Percentiles rank a stretch among this genome's conserved stretches.
phyloP scores from a whole-genome alignment of 768 basidiomycete species.

The Auriscalpium vulgare region DNA sequence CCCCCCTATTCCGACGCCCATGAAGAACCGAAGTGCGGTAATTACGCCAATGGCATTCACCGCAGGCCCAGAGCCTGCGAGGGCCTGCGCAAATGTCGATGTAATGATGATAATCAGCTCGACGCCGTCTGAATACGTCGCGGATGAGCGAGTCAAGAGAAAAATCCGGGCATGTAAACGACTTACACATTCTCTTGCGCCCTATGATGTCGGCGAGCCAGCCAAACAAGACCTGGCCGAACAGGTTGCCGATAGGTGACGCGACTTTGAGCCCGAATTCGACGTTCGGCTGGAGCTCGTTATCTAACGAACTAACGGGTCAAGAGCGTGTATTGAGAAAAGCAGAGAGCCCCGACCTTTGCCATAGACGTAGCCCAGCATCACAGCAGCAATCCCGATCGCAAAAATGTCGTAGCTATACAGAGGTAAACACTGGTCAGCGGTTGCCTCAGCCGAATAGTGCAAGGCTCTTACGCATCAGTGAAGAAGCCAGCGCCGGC shows the following conservation, averaged over 20 bases:
- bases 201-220: conserved; percentile 38
- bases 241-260: conserved; percentile 31
- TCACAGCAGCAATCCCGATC: conserved; percentile 76
- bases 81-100: conserved; percentile 70
- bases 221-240: conserved; percentile 37
- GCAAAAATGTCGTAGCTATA: conserved; percentile 78
- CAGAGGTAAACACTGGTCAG: background rate
- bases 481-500: conserved; percentile 90
- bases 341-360: background rate
- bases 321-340: background rate
- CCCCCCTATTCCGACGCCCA: conserved; percentile 81
- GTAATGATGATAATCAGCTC: conserved; percentile 79
- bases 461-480: conserved; percentile 45
- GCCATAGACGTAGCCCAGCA: conserved; percentile 81
- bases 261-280: conserved; percentile 38
- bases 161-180: background rate
- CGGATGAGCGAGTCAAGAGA: background rate
- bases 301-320: conserved; percentile 1
- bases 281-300: conserved; percentile 34
- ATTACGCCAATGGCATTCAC: conserved; percentile 69
- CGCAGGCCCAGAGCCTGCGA: conserved; percentile 59
- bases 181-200: conserved; percentile 57
- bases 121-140: conserved; percentile 41
- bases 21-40: conserved; percentile 77
- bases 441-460: too few relatives aligned